Evolutionary conservation across 345 rosid species (phyloP).

Genomic region (Eucalyptus tenuipes): DNA sequence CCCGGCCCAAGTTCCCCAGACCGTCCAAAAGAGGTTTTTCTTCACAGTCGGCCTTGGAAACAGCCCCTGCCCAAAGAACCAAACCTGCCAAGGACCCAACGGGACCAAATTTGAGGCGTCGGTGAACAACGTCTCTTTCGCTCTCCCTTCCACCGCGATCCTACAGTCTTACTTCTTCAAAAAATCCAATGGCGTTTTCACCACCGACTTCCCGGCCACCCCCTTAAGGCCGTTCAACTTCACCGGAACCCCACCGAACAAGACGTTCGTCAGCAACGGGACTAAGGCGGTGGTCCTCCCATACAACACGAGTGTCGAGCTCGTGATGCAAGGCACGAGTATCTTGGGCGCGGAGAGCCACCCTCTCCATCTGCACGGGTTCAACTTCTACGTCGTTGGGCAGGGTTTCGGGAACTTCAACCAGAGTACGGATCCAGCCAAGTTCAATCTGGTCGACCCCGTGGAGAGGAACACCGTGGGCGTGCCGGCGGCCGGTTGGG

Average conservation of each 20-base stretch:
- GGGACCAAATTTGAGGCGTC: conserved; percentile 59
- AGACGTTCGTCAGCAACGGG: conserved; percentile 35
- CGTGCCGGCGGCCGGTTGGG: conserved; percentile 73
- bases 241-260: conserved; percentile 66
- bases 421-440: conserved; percentile 35
- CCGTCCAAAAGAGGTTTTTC: conserved; percentile 16
- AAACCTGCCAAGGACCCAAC: conserved; percentile 69
- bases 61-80: conserved; percentile 49
- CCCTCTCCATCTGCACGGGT: conserved; percentile 76
- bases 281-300: conserved; percentile 47
- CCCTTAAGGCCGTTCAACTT: conserved; percentile 52
- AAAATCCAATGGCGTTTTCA: conserved; percentile 35
- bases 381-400: conserved; percentile 59
- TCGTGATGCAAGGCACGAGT: conserved; percentile 74
- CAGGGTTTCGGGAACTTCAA: conserved; percentile 74
- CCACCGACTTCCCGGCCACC: conserved; percentile 37
- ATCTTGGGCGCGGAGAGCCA: conserved; percentile 66
- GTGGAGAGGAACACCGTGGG: conserved; percentile 57
- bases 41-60: conserved; percentile 60
- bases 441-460: conserved; percentile 61
- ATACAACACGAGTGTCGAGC: conserved; percentile 53
- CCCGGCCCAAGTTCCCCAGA: conserved; percentile 53
- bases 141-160: conserved; percentile 34
- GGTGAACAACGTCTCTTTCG: conserved; percentile 50
- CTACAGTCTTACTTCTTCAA: conserved; percentile 43